Conservation (phyloP, 2,329 filamentous ascomycete genomes). For the Curvularia hawaiiensis region DNA sequence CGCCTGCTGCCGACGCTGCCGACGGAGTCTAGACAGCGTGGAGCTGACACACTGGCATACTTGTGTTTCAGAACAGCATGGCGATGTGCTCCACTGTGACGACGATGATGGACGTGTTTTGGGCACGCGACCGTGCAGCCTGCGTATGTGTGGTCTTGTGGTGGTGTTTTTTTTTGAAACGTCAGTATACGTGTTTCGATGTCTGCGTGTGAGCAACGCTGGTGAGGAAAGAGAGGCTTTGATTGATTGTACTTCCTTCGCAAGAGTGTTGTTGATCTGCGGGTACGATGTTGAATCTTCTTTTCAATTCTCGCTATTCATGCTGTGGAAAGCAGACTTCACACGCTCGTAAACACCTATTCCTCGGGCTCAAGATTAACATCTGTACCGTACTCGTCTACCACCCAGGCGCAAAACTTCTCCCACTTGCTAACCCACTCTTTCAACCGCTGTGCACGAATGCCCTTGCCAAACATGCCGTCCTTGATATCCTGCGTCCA, state of each 20-base stretch:
- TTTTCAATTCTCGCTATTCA: not conserved
- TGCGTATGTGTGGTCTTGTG: not conserved
- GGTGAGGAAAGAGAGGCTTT: not conserved
- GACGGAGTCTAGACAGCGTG: not conserved
- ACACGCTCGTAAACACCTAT: conserved; percentile 10
- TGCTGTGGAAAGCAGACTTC: not conserved
- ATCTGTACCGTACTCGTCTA: conserved; percentile 70
- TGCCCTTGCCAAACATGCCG: conserved; percentile 71
- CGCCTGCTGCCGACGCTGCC: not conserved
- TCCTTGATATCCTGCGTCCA: conserved; percentile 77
- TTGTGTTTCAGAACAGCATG: conserved; percentile 1
- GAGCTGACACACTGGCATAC: not conserved
- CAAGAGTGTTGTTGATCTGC: not conserved
- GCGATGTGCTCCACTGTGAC: not conserved
- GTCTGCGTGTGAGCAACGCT: not conserved
- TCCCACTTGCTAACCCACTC: conserved; percentile 87
- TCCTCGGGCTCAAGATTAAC: conserved; percentile 55
- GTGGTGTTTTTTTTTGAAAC: not conserved
- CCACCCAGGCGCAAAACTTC: conserved; percentile 87
- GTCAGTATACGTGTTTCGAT: not conserved
- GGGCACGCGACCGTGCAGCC: not conserved
- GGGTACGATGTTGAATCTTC: not conserved
- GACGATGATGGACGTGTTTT: not conserved
- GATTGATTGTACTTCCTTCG: not conserved
- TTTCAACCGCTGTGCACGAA: conserved; percentile 74